phyloP scores from a whole-genome alignment of 2,329 filamentous ascomycete species.

The Hysterium pulicare region DNA sequence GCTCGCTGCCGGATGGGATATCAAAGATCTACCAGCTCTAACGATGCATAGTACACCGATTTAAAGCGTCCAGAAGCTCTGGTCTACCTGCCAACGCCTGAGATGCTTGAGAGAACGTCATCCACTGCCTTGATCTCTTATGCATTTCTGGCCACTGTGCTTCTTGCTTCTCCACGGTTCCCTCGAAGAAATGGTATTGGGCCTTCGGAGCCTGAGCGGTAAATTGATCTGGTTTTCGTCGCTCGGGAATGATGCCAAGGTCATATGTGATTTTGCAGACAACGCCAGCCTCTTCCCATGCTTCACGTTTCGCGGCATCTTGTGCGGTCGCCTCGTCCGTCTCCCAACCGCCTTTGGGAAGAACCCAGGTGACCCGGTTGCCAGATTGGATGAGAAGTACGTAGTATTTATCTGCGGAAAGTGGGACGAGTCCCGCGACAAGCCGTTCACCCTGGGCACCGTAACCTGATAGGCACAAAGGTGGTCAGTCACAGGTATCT shows the following conservation, averaged over 20 bases:
- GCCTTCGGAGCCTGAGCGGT: conserved; percentile 66
- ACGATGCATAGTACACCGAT: conserved; percentile 62
- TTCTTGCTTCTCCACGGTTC: conserved; percentile 81
- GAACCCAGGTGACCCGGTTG: conserved; percentile 86
- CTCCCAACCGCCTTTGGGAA: conserved; percentile 98
- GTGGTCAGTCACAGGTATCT: no score
- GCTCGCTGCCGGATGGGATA: neutral
- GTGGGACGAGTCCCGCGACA: conserved; percentile 88
- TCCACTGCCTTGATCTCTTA: conserved; percentile 88
- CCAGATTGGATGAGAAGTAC: conserved; percentile 94
- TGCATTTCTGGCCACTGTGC: conserved; percentile 89
- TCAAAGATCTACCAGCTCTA: conserved; percentile 15
- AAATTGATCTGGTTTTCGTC: conserved; percentile 56
- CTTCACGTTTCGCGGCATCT: conserved; percentile 81
- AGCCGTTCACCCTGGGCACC: conserved; percentile 87
- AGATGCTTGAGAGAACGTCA: conserved; percentile 77
- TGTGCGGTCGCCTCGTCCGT: conserved; percentile 83
- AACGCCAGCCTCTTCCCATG: conserved; percentile 97
- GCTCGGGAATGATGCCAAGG: conserved; percentile 82
- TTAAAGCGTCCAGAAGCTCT: conserved; percentile 83
- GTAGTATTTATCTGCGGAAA: conserved; percentile 79
- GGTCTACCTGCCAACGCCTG: conserved; percentile 73
- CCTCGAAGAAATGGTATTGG: conserved; percentile 80
- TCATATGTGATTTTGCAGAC: conserved; percentile 79
- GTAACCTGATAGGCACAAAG: conserved; percentile 72